Percentiles rank a stretch among this genome's conserved stretches.
These are phyloP conservation scores for Colletotrichum tanaceti DNA, from an alignment of 2,329 filamentous ascomycete species.

Conservation along the genomic window DNA sequence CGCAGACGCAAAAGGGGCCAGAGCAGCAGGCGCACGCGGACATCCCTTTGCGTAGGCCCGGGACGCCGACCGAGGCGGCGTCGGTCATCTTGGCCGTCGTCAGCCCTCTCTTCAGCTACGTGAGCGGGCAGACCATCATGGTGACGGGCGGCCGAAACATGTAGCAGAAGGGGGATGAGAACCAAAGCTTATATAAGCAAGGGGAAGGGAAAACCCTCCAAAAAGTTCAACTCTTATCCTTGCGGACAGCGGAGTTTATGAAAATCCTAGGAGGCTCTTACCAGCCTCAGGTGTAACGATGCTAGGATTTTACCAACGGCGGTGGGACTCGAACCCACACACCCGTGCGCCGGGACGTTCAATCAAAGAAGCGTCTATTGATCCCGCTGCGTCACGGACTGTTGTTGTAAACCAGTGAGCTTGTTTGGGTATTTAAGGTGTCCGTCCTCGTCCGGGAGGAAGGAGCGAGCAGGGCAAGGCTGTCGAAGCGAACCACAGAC, in stretches of 20 bases:
- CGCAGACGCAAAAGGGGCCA: conserved; percentile 64
- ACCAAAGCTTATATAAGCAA: too few relatives aligned
- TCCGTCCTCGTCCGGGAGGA: neutral
- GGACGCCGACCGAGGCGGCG: conserved; percentile 83
- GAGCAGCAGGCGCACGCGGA: conserved; percentile 65
- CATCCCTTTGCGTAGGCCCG: conserved; percentile 82
- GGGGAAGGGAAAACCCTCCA: neutral
- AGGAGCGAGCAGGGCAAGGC: neutral
- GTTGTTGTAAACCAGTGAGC: neutral
- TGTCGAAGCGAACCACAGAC: neutral
- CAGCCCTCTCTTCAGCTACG: conserved; percentile 86
- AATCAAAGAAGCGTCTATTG: conserved; percentile 15
- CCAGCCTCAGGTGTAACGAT: conserved; percentile 28
- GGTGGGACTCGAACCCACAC: conserved; percentile 23
- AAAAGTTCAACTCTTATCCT: conserved; percentile 11
- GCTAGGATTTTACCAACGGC: conserved; percentile 18
- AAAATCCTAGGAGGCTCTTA: conserved; percentile 33
- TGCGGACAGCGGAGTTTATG: neutral
- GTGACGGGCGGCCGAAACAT: conserved; percentile 81
- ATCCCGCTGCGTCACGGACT: conserved; percentile 14
- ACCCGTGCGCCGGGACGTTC: conserved; percentile 24
- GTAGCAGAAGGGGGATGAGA: conserved; percentile 46
- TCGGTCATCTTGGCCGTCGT: conserved; percentile 80
- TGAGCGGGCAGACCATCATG: conserved; percentile 87
- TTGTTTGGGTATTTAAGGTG: neutral